Base-by-base conservation (phyloP, 2,329 filamentous ascomycete genomes). In the Pseudohalonectria lignicola region DNA sequence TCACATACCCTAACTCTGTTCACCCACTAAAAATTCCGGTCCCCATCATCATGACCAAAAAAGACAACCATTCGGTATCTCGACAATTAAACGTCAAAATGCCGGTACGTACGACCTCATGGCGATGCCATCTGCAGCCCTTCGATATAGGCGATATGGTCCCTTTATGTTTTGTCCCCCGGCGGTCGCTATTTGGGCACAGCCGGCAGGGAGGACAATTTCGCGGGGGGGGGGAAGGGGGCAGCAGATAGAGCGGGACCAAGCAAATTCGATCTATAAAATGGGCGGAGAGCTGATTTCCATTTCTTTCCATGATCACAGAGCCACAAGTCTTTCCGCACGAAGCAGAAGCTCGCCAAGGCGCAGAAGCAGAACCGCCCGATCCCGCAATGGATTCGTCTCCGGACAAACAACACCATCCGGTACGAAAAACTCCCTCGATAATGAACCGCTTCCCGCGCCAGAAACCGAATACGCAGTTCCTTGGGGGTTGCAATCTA, bases 341-440 rank as follows among this genome's bases (percentile, higher is more conserved):
- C 88, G 73, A 98, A 98, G 88, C 84, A 93, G 73, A 98, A 98
- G 92, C 87, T 98, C 76, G 92, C 92, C 66, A 95, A 90, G 79
- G 92, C 92, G 66, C 90, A 96, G 79, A 96, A 94, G 82, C 90
- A 96, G 79, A 98, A 98, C 83, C 84, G 92, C 67, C 92, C 92
- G 58, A 95, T 98, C 67, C 92, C 92, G 53, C 92, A 98, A 79
- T 98, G 92, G 92, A 96, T 98, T 67, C 84, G 92, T 66, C 81
- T 98, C 63, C 83, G 90, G 68, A 96, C 92, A 60, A 83, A 81
- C 71, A 98, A 98, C 82, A 95, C 88, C 72, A 95, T 98, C 76
- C 85, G 90, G 92, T 98, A 86, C 72, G 82, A 71, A 26, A 17
- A 37, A 15, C 19, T n/a, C 23, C 18, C 16, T 15, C 30, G 30